Base-by-base conservation (phyloP, 768 basidiomycete species). In the Leccinum ochraceum region DNA sequence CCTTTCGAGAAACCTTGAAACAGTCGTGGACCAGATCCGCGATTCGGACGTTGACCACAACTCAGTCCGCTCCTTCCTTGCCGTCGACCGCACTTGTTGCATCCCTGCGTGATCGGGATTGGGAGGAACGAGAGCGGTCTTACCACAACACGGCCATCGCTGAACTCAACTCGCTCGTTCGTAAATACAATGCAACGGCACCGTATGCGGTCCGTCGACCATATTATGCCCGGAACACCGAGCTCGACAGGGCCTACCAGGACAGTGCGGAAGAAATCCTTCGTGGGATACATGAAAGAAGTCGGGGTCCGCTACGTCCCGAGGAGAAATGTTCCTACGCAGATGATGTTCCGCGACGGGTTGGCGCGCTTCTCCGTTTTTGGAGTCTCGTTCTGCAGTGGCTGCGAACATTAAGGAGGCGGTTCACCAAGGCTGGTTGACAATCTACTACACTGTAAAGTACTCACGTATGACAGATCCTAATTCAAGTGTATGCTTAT, bases 101-200 rank as follows among this genome's bases (percentile, higher is more conserved):
- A 52, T 65, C 72, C 2, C 74, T 86, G 58, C 83, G 86, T 16
- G 91, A 94, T 71, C 66, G 70, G 4, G 84, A 83, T 56, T 94
- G 92, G 92, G 86, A 89, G 68, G 74, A 75, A 32, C 82, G 83
- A 52, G 90, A 94, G 69, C 70, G 74, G 17, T 73, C 80, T 50
- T 92, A 92, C 66, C 90, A 93, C 66, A 81, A 86, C 36, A 77
- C 82, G 3, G 88, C 88, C 13, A 67, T 94, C 39, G 80, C 78
- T 32, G 87, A 94, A 64, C 74, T 94, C 44, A 94, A 95, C 72
- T 78, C 84, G 3, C 78, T 89, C 6, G 86, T 94, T 28, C 80
- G 91, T 53, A 86, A 87, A 75, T 90, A 92, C 75, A 94, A 95
- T 69, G 86, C 82, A 7, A 71, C 89, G 49, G 93, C 92, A 13